Conservation (phyloP, 441 rosid species). For the Jatropha podagrica region DNA sequence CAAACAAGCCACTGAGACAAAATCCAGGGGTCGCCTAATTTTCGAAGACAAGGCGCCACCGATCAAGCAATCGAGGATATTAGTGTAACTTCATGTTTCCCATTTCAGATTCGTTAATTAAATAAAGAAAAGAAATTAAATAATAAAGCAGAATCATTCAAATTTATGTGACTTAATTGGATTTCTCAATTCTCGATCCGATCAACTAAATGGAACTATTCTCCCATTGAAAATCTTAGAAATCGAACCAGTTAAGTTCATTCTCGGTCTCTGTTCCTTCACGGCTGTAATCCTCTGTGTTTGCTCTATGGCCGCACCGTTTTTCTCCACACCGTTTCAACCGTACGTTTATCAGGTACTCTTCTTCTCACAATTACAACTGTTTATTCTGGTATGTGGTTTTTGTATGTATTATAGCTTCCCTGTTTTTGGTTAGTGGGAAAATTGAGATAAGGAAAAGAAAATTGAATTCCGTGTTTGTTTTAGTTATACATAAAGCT, state of each 20-base stretch:
- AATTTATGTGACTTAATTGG: background rate
- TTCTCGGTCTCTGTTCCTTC: slow-evolving; percentile 16
- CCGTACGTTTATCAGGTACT: slow-evolving; percentile 92
- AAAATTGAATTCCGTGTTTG: slow-evolving; percentile 9
- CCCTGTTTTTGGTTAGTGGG: slow-evolving; percentile 21
- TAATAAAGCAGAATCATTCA: background rate
- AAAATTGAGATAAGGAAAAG: slow-evolving; percentile 6
- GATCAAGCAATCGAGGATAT: background rate
- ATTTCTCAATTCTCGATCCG: slow-evolving; percentile 12
- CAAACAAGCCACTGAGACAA: slow-evolving; percentile 6
- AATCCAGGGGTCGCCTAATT: background rate
- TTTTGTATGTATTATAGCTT: background rate
- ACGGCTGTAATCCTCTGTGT: slow-evolving; percentile 20
- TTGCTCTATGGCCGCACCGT: slow-evolving; percentile 87
- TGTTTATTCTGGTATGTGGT: background rate
- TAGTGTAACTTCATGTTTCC: background rate
- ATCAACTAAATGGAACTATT: slow-evolving; percentile 7
- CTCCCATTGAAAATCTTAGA: background rate
- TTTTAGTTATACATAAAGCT: background rate
- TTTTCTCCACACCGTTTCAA: slow-evolving; percentile 94
- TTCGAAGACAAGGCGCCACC: background rate
- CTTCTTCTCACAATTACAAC: background rate
- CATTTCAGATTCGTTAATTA: background rate
- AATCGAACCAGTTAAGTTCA: slow-evolving; percentile 9
- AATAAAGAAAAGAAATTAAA: background rate